Evolutionary conservation across 768 basidiomycete species (phyloP).

Genomic region (Tylopilus balloui): DNA sequence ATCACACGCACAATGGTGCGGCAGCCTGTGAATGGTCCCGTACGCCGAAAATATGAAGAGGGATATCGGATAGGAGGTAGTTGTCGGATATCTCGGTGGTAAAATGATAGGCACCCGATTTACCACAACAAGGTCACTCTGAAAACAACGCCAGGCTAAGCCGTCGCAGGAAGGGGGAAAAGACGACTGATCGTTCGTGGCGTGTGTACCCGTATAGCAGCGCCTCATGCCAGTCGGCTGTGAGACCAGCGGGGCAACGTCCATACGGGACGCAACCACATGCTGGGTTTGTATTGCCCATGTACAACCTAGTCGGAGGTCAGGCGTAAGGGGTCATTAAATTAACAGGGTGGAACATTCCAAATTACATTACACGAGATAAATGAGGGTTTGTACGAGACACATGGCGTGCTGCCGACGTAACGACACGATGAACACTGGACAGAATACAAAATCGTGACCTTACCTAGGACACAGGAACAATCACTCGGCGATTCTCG

Average conservation of each 20-base stretch:
- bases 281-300: constrained; percentile 3
- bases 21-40: constrained; percentile 8
- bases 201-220: constrained; percentile 2
- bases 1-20: constrained; percentile 17
- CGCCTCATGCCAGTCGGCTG: constrained; percentile 4
- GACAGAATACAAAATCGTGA: not conserved
- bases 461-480: constrained; percentile 18
- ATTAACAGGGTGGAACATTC: constrained; percentile 14
- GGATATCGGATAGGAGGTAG: constrained; percentile 21
- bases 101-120: constrained; percentile 21
- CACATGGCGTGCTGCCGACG: constrained; percentile 24
- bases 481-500: constrained; percentile 12
- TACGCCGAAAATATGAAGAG: not conserved
- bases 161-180: constrained; percentile 16
- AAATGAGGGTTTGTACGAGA: constrained; percentile 6
- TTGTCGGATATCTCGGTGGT: constrained; percentile 14
- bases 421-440: constrained; percentile 15
- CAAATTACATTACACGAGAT: constrained; percentile 24
- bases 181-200: constrained; percentile 11
- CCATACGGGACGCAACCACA: constrained; percentile 3
- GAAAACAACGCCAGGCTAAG: constrained; percentile 11
- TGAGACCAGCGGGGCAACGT: constrained; percentile 12
- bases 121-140: constrained; percentile 3
- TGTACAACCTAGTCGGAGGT: constrained; percentile 5
- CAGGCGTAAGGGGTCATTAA: constrained; percentile 2